Evolutionary conservation across 352 stramenopile species (phyloP), one percentile per base, ranked within the genome.

Genomic region (Pythium sp.): DNA sequence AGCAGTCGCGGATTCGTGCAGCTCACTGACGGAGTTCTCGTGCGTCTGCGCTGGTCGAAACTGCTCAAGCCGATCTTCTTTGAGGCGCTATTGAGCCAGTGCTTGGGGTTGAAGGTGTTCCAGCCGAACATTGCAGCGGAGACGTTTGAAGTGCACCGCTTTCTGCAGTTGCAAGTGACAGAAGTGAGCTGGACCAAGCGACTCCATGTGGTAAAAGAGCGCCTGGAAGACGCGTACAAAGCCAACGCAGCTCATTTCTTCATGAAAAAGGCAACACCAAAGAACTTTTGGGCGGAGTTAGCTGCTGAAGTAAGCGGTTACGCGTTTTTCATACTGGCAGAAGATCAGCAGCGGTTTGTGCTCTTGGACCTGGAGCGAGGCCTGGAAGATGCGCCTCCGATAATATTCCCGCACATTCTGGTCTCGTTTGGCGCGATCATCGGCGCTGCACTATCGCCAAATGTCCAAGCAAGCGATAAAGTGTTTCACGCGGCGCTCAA

Each of bases 61-160:
- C n/a, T 75, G 58, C 41, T 85, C 1, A 77, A 82, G 53, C 76
- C 79, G 3, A 26, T 76, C 18, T 71, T 90, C 30, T 88, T 90
- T 60, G 67, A 79, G 20, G 66, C 72, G 8, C 55, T 90, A 7
- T 8, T 84, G n/a, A 54, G 69, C 9, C 67, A 81, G 54, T 59
- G 70, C 12, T 49, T 72, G 5, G 69, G 65, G 11, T 38, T 81
- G 54, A 76, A 83, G 28, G 68, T 73, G 15, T 55, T 87, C 2
- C 38, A 61, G 11, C 24, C 38, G 28, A 28, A 28, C 2, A 64
- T 18, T 26, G 41, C 15, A 15, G 22, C 11, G 2, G 38, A 41
- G 2, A 24, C 47, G 11, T 55, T 65, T 30, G 32, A 41, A 8
- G 3, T 53, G 14, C 57, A 66, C 22, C 12, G 18, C 24, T 8